Base-by-base conservation (phyloP, 2,329 filamentous ascomycete genomes). In the Microdochium bolleyi region DNA sequence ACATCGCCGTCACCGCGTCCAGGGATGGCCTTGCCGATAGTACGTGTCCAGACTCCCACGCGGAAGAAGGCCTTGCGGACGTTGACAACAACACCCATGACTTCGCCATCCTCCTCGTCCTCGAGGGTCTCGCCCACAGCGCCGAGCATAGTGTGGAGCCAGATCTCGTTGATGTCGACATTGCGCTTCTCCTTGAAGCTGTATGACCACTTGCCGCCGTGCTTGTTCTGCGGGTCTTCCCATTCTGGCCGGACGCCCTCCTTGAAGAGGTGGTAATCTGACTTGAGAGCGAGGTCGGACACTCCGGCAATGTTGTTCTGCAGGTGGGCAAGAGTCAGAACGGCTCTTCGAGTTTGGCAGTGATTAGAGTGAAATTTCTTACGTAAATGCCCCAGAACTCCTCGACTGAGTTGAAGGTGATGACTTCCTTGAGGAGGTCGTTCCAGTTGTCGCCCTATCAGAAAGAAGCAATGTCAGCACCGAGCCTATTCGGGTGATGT, bases 321-420 rank as follows among this genome's bases (percentile, higher is more conserved):
- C n/a, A 19, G 50, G 38, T 22, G 32, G 56, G 37, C 60, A 55
- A 62, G 37, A 51, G 52, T 50, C 24, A 24, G 27, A 9, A 3
- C 8, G 9, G 16, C 21, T 24, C 32, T 56, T 49, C 25, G 49
- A n/a, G 30, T 32, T 54, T 55, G 52, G 51, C 49, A 56, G 54
- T 3, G 21, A 11, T 16, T 34, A 16, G 16, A 25, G 16, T 37
- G 46, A 38, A 21, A 24, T 53, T 38, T 78, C 92, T 70, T 81
- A 99, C 95, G 73, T 97, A 97, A 69, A 99, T 89, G 55, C 94
- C 94, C 94, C 94, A 99, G 74, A 99, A 99, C 72, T 99, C 95
- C 75, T 99, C 94, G 24, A 99, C 94, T 2, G 92, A 96, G 75
- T 96, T 90, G 66, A 99, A 97, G 53, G 90, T 96, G 66, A 99